Conservation (phyloP, 2,329 filamentous ascomycete species). For the Paecilomyces dactylethromorphus region DNA sequence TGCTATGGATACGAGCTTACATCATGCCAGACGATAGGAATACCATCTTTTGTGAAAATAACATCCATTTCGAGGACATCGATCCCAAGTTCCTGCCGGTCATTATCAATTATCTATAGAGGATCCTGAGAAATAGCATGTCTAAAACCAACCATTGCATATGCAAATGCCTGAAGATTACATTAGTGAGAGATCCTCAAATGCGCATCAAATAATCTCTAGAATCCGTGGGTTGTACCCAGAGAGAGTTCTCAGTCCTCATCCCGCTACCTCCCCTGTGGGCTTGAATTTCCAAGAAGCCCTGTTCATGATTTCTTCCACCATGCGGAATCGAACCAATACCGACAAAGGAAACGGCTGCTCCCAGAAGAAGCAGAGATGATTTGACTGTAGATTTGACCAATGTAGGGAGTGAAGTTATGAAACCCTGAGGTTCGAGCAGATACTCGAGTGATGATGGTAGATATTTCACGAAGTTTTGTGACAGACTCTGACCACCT, state of each 20-base stretch:
- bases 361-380: background rate
- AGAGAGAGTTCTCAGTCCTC: background rate
- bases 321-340: background rate
- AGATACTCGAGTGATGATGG: background rate
- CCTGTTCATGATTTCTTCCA: background rate
- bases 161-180: background rate
- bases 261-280: background rate
- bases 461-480: background rate
- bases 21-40: background rate
- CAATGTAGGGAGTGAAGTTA: background rate
- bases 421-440: background rate
- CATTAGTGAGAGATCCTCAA: background rate
- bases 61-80: background rate
- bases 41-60: background rate
- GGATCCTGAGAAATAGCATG: background rate
- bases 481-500: background rate
- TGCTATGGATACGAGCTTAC: background rate
- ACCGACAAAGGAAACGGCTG: background rate
- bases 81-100: background rate
- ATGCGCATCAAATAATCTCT: background rate
- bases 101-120: background rate
- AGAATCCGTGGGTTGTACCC: background rate
- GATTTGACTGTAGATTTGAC: background rate
- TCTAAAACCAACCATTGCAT: background rate
- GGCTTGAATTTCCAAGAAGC: background rate